Percentiles rank a stretch among this genome's conserved stretches.
phyloP scores from a whole-genome alignment of 768 basidiomycete species.

The Lentinula detonsa region DNA sequence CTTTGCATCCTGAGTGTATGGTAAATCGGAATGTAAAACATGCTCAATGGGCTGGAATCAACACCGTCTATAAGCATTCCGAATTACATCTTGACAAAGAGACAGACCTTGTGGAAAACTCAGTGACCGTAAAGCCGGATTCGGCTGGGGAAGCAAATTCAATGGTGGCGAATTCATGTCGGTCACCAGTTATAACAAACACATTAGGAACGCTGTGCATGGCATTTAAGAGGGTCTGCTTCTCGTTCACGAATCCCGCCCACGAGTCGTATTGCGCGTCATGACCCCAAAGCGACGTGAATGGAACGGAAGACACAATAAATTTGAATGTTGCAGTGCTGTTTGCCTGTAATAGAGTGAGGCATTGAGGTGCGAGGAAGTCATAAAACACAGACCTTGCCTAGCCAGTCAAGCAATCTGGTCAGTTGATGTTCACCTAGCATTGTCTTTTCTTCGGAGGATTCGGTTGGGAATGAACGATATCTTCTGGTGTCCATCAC shows the following conservation, averaged over 20 bases:
- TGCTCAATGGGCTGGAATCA: constrained; percentile 47
- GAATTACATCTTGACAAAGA: background rate
- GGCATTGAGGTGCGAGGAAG: background rate
- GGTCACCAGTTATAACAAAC: constrained; percentile 63
- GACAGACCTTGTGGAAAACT: constrained; percentile 51
- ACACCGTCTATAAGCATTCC: background rate
- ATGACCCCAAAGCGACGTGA: constrained; percentile 65
- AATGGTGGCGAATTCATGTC: constrained; percentile 75
- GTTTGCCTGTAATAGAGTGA: constrained; percentile 42
- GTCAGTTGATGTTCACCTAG: constrained; percentile 61
- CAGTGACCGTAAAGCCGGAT: constrained; percentile 38
- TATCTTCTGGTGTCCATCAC: constrained; percentile 70
- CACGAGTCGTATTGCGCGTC: constrained; percentile 64
- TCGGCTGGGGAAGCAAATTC: constrained; percentile 41
- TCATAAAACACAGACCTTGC: constrained; percentile 29
- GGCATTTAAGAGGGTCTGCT: constrained; percentile 46
- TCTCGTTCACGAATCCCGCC: constrained; percentile 59
- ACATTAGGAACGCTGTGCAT: constrained; percentile 68
- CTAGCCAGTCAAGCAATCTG: constrained; percentile 59
- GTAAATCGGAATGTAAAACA: constrained; percentile 61
- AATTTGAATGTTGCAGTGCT: constrained; percentile 73
- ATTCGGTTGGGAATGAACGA: constrained; percentile 35
- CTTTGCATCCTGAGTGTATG: constrained; percentile 45
- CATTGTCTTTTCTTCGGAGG: constrained; percentile 49
- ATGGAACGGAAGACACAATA: constrained; percentile 66